Base-by-base conservation (phyloP, 1,284 basidiomycete genomes). In the Cystobasidium slooffiae region DNA sequence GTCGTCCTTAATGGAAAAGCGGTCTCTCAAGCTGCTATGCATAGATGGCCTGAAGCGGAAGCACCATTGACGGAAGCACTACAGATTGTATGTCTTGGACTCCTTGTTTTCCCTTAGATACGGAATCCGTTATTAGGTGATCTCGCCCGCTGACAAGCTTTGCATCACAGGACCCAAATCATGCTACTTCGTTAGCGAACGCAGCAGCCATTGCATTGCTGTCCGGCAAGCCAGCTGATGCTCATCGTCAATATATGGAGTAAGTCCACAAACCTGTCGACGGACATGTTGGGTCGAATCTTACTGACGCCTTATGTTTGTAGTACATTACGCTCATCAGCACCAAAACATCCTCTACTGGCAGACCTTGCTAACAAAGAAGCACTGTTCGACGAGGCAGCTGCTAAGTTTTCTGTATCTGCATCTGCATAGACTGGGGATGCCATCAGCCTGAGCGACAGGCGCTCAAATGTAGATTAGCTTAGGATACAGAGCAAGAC, bases 41-140 rank as follows among this genome's bases (percentile, higher is more conserved):
- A 91, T 49, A 91, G 96, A 81, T 85, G 91, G 65, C 85, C 88
- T 24, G 92, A 91, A 77, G 93, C 93, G 9, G 88, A 89, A 80
- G 92, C 90, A 10, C 93, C 95, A 81, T 84, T 95, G 55, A 87
- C 89, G 74, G 92, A 96, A 81, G 91, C 92, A 0, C 81, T 90
- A 61, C 84, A 87, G 75, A 86, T 79, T 43, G 93, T 94, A 81
- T 80, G 88, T 86, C 39, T 6, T 44, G 14, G 31, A 39, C 20
- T 31, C n/a, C 62, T 44, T 18, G 41, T 31, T 49, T 70, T 20
- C 77, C 65, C 47, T 66, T 43, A 61, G 73, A 63, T 64, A 61
- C 75, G 10, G 72, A 24, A 63, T 76, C 24, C 12, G 20, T 20
- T n/a, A 24, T 18, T 22, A 18, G 16, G n/a, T 24, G 16, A 20